Percentiles rank a stretch among this genome's conserved stretches.
Conservation (phyloP, 1,284 basidiomycete species). For the Kwoniella shivajii region DNA sequence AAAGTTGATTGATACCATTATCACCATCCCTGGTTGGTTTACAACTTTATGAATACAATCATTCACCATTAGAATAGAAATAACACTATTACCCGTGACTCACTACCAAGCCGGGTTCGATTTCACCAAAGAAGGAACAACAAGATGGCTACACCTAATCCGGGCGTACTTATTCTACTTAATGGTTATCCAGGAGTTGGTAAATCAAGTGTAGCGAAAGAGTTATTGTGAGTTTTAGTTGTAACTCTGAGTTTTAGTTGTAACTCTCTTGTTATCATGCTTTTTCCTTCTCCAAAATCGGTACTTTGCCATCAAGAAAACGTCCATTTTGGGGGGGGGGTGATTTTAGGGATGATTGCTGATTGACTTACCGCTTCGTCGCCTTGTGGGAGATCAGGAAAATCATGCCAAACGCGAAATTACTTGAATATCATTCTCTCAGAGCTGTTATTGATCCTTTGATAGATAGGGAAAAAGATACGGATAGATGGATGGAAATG, state of each 20-base stretch:
- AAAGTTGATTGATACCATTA: too few species aligned
- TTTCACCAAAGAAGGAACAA: neutral
- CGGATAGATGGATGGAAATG: conserved; percentile 9
- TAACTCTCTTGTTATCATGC: neutral
- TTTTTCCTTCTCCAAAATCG: neutral
- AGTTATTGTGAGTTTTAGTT: conserved; percentile 36
- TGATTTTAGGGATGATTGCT: neutral
- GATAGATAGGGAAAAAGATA: conserved; percentile 8
- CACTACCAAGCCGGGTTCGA: too few species aligned
- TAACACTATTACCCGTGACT: too few species aligned
- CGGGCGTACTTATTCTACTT: conserved; percentile 31
- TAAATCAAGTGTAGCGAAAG: conserved; percentile 34
- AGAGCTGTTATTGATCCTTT: conserved; percentile 15
- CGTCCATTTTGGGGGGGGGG: too few species aligned
- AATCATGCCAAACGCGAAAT: conserved; percentile 34
- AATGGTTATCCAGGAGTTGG: conserved; percentile 45
- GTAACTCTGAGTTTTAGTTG: too few species aligned
- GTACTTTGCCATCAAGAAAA: too few species aligned
- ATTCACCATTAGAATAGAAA: too few species aligned
- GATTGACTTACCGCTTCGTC: neutral
- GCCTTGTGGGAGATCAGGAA: conserved; percentile 16
- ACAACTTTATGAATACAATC: too few species aligned
- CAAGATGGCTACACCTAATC: neutral
- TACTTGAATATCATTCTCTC: conserved; percentile 34
- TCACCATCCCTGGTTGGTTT: too few species aligned